phyloP scores from a whole-genome alignment of 495 filamentous ascomycete species.

The Penicillium antarcticum region DNA sequence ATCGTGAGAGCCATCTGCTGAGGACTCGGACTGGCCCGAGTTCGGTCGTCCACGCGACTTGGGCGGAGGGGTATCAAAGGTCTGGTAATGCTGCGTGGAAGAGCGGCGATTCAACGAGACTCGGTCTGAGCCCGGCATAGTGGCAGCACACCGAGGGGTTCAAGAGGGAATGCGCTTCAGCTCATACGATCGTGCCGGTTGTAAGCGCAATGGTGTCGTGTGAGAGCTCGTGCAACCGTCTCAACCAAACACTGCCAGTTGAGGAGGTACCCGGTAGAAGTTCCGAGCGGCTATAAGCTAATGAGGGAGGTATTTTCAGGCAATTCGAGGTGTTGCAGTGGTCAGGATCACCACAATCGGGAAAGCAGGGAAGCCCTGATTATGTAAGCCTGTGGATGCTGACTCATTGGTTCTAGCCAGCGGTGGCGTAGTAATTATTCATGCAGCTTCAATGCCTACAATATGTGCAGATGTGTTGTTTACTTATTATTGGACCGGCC shows the following conservation, averaged over 20 bases:
- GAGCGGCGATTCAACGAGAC: constrained; percentile 55
- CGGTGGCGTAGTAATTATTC: not conserved
- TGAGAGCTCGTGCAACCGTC: not conserved
- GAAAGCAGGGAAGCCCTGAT: constrained; percentile 5
- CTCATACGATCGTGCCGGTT: constrained; percentile 8
- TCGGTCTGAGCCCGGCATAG: constrained; percentile 30
- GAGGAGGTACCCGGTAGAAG: not conserved
- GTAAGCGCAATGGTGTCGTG: constrained; percentile 12
- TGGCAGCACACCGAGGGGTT: constrained; percentile 3
- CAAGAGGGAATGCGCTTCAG: not conserved
- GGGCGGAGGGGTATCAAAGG: constrained; percentile 88
- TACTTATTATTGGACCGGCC: too few species aligned
- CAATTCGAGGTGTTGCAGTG: not conserved
- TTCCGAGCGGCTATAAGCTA: not conserved
- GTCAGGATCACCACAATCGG: not conserved
- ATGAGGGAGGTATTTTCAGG: not conserved
- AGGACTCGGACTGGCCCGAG: constrained; percentile 44
- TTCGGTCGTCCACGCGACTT: constrained; percentile 67
- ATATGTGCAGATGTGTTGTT: too few species aligned
- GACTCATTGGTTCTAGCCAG: constrained; percentile 1
- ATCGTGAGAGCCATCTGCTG: constrained; percentile 24
- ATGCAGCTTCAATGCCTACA: not conserved
- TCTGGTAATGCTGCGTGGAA: constrained; percentile 83
- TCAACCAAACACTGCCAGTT: not conserved
- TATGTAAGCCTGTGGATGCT: constrained; percentile 11